These are phyloP conservation scores for Venturia asperata DNA, from an alignment of 2,329 filamentous ascomycete species.

Conservation along the genomic window DNA sequence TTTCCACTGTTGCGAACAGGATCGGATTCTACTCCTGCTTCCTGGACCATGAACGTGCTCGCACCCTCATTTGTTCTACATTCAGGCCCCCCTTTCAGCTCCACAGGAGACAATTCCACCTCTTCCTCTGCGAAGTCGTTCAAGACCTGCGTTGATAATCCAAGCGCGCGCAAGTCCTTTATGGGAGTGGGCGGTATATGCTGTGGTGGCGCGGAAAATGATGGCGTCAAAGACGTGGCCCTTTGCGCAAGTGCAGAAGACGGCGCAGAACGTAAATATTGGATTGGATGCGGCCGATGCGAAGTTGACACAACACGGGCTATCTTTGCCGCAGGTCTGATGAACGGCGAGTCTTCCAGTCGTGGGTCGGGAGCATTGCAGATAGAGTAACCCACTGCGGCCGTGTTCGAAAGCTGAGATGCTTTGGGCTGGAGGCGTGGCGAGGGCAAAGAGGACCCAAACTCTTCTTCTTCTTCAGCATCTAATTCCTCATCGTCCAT, in stretches of 20 bases:
- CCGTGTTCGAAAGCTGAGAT: too few relatives aligned
- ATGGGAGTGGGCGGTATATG: background rate
- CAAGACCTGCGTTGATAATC: background rate
- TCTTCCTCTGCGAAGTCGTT: background rate
- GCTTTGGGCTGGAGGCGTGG: background rate
- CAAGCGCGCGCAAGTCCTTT: background rate
- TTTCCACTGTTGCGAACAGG: too few relatives aligned
- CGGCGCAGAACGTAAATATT: background rate
- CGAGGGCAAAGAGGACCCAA: background rate
- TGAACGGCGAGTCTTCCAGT: background rate
- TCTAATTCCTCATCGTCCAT: background rate
- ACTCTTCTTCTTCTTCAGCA: conserved; percentile 13
- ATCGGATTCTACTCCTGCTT: too few relatives aligned
- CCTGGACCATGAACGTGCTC: too few relatives aligned
- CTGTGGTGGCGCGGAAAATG: background rate
- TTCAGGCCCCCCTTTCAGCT: background rate
- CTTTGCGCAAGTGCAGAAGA: background rate
- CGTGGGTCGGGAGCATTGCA: background rate
- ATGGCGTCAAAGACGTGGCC: background rate
- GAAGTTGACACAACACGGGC: background rate
- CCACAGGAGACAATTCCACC: background rate
- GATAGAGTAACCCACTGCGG: too few relatives aligned
- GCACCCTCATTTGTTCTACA: too few relatives aligned
- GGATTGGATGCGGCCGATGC: background rate
- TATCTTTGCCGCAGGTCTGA: background rate